Base-by-base conservation (phyloP, 371 early-diverging fungal species). In the Lichtheimia ornata region DNA sequence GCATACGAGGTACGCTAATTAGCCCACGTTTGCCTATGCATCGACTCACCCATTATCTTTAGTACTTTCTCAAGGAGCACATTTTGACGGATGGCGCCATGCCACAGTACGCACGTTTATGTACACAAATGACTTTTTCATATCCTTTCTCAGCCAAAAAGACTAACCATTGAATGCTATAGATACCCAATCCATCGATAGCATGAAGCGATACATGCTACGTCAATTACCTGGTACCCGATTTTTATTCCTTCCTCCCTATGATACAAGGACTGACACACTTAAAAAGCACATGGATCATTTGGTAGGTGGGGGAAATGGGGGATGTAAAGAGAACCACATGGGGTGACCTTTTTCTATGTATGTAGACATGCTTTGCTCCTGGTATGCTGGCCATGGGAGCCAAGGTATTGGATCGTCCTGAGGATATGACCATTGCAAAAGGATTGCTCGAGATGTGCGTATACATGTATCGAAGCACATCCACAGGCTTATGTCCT, bases 31-130 rank as follows among this genome's bases (percentile, higher is more conserved):
- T 42, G n/a, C 30, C 49, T 40, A 13, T 47, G 12, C 12, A 35
- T 11, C 1, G 5, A 24, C 6, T 30, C 18, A 14, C 3, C 12
- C n/a, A 44, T 30, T 44, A 30, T 43, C 50, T 20, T 2, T 71
- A 92, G 84, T 93, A 92, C 62, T 78, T 91, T 58, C 70, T 92
- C 15, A 91, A 93, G 65, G 77, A 89, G 49, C 88, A 87, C 73
- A 54, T 92, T 9, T 58, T 83, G 22, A 63, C 77, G 20, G 81
- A 84, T 66, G 88, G 81, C 62, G 70, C 61, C 55, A 69, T 64
- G 47, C 77, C 73, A 20, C 74, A 73, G 55, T 85, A 81, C 77
- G 76, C 66, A 25, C 67, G 70, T 63, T 78, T 75, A 70, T 83
- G 85, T 91, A 87, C 62, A 55, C 14, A 40, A 28, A 12, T 55